Percentiles rank a stretch among this genome's conserved stretches.
phyloP scores from a whole-genome alignment of 345 rosid species.

The Eucalyptus albens region DNA sequence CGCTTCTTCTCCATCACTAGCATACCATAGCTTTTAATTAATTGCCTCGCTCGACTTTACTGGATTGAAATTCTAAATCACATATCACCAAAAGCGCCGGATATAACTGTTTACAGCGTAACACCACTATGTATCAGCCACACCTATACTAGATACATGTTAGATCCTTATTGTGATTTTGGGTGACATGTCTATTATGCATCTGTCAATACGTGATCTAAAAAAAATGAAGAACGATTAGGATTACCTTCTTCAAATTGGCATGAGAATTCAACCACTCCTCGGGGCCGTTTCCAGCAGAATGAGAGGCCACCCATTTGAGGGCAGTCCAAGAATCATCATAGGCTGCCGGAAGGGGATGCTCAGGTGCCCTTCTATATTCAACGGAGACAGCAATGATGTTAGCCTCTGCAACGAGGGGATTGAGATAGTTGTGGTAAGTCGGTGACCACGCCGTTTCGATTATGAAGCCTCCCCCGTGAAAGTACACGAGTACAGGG shows the following conservation, averaged over 20 bases:
- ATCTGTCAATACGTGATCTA: neutral
- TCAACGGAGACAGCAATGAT: neutral
- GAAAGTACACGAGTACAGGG: slow-evolving; percentile 26
- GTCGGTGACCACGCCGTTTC: slow-evolving; percentile 6
- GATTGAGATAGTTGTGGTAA: neutral
- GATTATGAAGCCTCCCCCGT: slow-evolving; percentile 25
- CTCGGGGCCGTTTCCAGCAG: slow-evolving; percentile 8
- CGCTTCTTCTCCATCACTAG: neutral
- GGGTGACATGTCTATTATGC: neutral
- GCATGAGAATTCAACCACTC: neutral
- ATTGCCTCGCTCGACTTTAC: neutral
- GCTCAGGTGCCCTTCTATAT: slow-evolving; percentile 43
- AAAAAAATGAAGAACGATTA: neutral
- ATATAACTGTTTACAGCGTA: neutral
- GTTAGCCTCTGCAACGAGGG: neutral
- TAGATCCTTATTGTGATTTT: neutral
- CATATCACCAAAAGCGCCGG: neutral
- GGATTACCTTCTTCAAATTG: neutral
- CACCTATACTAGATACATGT: neutral
- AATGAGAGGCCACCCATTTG: slow-evolving; percentile 28
- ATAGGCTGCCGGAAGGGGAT: slow-evolving; percentile 30
- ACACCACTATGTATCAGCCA: neutral
- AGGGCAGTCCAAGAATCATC: slow-evolving; percentile 45
- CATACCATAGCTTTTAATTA: neutral
- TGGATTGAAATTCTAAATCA: neutral